phyloP scores from a whole-genome alignment of 345 rosid genomes.

The Cardamine occulta region DNA sequence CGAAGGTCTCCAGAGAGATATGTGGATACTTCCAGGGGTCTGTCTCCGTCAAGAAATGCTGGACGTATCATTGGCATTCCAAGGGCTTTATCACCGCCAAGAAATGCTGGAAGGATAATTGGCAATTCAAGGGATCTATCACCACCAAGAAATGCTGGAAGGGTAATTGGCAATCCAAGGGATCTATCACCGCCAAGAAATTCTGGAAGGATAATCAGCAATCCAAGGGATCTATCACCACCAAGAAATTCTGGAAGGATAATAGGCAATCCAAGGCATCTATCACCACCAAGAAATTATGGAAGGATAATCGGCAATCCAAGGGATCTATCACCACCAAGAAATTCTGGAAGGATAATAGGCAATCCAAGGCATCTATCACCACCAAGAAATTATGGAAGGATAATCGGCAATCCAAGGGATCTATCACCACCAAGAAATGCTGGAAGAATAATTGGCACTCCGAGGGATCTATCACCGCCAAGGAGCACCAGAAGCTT shows the following conservation, averaged over 20 bases:
- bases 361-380: conserved; percentile 15
- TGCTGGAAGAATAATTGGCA: conserved; percentile 6
- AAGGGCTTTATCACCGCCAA: conserved; percentile 28
- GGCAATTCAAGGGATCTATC: too few species aligned
- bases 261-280: conserved; percentile 53
- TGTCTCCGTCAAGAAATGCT: conserved; percentile 50
- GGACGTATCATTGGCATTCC: conserved; percentile 6
- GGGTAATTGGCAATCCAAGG: conserved; percentile 43
- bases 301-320: conserved; percentile 35
- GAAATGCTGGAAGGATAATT: conserved; percentile 47
- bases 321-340: conserved; percentile 62
- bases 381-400: conserved; percentile 29
- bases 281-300: conserved; percentile 47
- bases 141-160: conserved; percentile 27
- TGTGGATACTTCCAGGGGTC: conserved; percentile 60
- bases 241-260: conserved; percentile 62
- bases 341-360: neutral
- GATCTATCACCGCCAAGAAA: conserved; percentile 63
- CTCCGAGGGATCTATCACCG: conserved; percentile 19
- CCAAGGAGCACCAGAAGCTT: conserved; percentile 26
- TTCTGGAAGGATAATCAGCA: conserved; percentile 40
- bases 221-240: conserved; percentile 9
- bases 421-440: conserved; percentile 25
- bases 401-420: neutral
- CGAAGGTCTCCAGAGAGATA: conserved; percentile 72